Evolutionary conservation across 2,329 filamentous ascomycete genomes (phyloP), one percentile per base, ranked within the genome.

Genomic region (Botrytis tulipae): DNA sequence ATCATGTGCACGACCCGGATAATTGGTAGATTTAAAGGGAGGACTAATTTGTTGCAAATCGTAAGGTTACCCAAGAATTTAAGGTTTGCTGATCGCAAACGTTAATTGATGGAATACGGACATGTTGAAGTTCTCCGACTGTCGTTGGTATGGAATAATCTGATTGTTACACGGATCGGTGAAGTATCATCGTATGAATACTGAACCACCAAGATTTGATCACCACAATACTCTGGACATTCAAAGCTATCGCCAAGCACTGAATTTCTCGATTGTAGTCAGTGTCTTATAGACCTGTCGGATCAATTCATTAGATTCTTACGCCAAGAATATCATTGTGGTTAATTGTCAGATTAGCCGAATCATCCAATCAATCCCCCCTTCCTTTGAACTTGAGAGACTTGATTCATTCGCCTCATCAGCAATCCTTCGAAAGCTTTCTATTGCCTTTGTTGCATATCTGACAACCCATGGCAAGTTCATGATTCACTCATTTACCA

Each of bases 31-130:
- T 10, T 29, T 14, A 14, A 35, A 57, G 46, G 8, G 22, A 14
- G 22, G 10, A 22, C 29, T 1, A 7, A 29, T 54, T 57, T 68
- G 65, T 68, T 68, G 65, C 65, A 68, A 40, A 54, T 57, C 65
- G 16, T 48, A 57, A 37, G 51, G 65, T 68, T 68, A 68, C 65
- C 65, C 48, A 68, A 68, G 65, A 68, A 68, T 68, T 40, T 68
- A 40, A 68, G 35, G 46, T 57, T 68, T 57, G 35, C 35, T n/a
- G 10, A 68, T 68, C 48, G 35, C 60, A 62, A 42, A 29, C 25
- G 16, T 44, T 63, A n/a, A 63, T 63, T 57, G 37, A 29, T 12
- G 16, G 35, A 35, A 46, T 32, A n/a, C n/a, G 32, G 25, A n/a
- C 22, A 9, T 42, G 5, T 40, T 54, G 35, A 40, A 42, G 32